These are phyloP conservation scores for Taphrina communis DNA, from an alignment of 1,139 yeast genomes.

Conservation along the genomic window DNA sequence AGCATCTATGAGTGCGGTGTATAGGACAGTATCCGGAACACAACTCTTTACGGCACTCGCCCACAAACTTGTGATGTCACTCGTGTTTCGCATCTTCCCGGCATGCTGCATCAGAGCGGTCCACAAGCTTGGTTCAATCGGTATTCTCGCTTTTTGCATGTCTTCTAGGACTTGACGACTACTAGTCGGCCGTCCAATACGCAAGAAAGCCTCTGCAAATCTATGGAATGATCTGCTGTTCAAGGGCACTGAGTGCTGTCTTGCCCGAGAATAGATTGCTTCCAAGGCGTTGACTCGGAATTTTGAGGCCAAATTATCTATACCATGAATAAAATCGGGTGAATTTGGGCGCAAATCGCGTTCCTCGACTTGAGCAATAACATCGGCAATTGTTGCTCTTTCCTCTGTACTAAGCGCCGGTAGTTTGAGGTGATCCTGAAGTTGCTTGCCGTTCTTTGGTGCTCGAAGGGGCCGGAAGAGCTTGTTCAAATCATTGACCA, in stretches of 20 bases:
- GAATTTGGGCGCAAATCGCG: slow-evolving; percentile 10
- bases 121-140: slow-evolving; percentile 4
- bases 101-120: slow-evolving; percentile 11
- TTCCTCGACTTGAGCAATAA: background rate
- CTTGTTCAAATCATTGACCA: background rate
- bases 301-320: slow-evolving; percentile 1
- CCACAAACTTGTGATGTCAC: slow-evolving; percentile 1
- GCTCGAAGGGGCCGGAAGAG: slow-evolving; percentile 5
- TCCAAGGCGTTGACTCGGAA: slow-evolving; percentile 1
- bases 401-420: background rate
- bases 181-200: slow-evolving; percentile 5
- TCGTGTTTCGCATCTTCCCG: background rate
- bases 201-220: slow-evolving; percentile 18
- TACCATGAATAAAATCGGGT: background rate
- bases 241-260: background rate
- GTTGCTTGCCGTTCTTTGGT: background rate
- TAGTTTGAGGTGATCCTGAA: background rate
- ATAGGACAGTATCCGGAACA: slow-evolving; percentile 12
- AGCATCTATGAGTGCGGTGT: slow-evolving; percentile 18
- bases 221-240: background rate
- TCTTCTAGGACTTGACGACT: slow-evolving; percentile 3
- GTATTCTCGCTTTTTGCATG: background rate
- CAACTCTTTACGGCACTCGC: background rate
- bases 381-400: background rate
- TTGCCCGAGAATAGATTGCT: background rate